Conservation (phyloP, 306 rosid species). For the Gastrolobium villosum region DNA sequence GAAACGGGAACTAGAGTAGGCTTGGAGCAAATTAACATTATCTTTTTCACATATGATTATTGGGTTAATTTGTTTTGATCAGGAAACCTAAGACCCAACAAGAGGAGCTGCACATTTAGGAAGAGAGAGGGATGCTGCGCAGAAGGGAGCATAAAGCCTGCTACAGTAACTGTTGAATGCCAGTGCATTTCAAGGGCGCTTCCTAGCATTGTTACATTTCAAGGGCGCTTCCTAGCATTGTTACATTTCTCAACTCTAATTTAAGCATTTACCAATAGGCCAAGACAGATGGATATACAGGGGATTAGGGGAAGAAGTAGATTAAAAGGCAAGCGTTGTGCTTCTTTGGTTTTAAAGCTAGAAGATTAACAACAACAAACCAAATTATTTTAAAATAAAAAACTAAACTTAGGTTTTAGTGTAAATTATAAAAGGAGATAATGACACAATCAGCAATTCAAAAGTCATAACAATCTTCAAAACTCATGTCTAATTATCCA, state of each 20-base stretch:
- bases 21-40: too few species aligned
- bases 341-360: constrained; percentile 20
- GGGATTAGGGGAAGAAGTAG: not conserved
- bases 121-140: too few species aligned
- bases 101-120: too few species aligned
- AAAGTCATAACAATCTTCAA: constrained; percentile 24
- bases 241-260: constrained; percentile 8
- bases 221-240: not conserved
- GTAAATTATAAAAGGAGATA: constrained; percentile 17
- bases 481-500: constrained; percentile 18
- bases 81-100: too few species aligned
- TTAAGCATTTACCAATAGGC: not conserved
- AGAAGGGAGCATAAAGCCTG: too few species aligned
- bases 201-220: too few species aligned
- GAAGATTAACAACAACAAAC: constrained; percentile 5
- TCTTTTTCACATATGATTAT: too few species aligned
- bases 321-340: not conserved
- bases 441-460: constrained; percentile 9
- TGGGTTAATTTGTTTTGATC: too few species aligned
- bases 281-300: not conserved
- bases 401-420: not conserved
- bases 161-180: not conserved
- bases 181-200: too few species aligned
- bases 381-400: constrained; percentile 39
- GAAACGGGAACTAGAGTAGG: too few species aligned